Evolutionary conservation across 768 basidiomycete genomes (phyloP).

Genomic region (Tulasnella sp.): DNA sequence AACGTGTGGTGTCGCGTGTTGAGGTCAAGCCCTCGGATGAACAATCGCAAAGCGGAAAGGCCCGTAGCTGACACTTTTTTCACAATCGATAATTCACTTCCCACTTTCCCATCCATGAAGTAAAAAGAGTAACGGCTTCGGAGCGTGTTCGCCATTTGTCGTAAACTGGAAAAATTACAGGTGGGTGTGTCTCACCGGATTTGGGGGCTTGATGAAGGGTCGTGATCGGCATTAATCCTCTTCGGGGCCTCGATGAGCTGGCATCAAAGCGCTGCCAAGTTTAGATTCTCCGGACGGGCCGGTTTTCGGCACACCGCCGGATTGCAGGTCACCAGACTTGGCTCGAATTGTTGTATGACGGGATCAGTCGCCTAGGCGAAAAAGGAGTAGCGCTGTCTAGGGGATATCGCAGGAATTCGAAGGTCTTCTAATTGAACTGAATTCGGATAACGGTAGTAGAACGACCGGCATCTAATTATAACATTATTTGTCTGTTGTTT

Average conservation of each 20-base stretch:
- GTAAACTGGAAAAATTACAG: neutral
- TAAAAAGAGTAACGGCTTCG: neutral
- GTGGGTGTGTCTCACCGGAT: neutral
- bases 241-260: neutral
- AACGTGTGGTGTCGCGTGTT: neutral
- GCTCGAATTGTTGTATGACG: neutral
- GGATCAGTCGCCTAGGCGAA: constrained; percentile 1
- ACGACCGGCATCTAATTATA: neutral
- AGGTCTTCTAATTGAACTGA: neutral
- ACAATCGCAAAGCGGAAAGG: neutral
- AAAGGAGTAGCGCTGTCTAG: neutral
- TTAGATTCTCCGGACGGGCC: neutral
- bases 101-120: neutral
- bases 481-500: constrained; percentile 1
- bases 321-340: neutral
- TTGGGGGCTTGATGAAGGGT: neutral
- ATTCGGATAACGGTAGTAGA: neutral
- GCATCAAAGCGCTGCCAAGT: neutral
- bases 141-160: neutral
- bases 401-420: neutral
- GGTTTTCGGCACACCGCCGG: neutral
- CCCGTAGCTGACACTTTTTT: neutral
- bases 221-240: neutral
- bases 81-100: neutral
- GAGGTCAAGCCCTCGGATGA: neutral